phyloP scores from a whole-genome alignment of 2,329 filamentous ascomycete species.

The Emydomyces testavorans region DNA sequence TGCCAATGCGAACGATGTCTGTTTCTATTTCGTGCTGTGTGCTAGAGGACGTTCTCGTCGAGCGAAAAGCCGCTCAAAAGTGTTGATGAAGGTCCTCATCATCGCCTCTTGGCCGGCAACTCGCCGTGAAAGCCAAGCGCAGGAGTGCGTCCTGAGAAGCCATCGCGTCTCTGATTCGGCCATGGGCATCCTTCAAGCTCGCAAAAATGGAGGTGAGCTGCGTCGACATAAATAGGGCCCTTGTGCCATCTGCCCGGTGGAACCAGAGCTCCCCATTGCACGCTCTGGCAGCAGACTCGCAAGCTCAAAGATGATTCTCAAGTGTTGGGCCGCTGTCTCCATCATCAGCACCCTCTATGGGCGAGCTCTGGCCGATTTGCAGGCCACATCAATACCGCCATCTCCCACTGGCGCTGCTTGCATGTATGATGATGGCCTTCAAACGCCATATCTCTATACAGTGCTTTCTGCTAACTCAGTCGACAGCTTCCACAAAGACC shows the following conservation, averaged over 20 bases:
- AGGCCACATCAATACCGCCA: neutral
- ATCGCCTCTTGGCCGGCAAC: neutral
- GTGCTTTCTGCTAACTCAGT: neutral
- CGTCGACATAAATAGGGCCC: constrained; percentile 6
- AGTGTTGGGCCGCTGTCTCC: neutral
- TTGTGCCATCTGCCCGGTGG: neutral
- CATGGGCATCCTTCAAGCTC: neutral
- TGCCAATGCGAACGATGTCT: neutral
- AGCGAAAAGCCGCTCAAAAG: neutral
- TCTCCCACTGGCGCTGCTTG: constrained; percentile 2
- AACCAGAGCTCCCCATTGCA: neutral
- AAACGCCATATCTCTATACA: neutral
- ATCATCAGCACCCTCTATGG: neutral
- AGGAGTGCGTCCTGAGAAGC: neutral
- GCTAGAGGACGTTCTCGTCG: no score
- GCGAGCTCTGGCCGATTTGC: neutral
- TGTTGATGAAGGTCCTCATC: constrained; percentile 5
- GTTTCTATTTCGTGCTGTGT: neutral
- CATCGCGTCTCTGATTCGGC: neutral
- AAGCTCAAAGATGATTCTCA: neutral
- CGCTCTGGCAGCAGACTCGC: neutral
- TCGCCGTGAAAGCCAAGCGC: neutral
- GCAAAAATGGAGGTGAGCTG: neutral
- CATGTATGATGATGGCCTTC: neutral
- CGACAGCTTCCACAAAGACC: constrained; percentile 3